Percentiles rank a stretch among this genome's conserved stretches.
These are phyloP conservation scores for Penicillium sp. DNA, from an alignment of 2,329 filamentous ascomycete genomes.

Conservation along the genomic window DNA sequence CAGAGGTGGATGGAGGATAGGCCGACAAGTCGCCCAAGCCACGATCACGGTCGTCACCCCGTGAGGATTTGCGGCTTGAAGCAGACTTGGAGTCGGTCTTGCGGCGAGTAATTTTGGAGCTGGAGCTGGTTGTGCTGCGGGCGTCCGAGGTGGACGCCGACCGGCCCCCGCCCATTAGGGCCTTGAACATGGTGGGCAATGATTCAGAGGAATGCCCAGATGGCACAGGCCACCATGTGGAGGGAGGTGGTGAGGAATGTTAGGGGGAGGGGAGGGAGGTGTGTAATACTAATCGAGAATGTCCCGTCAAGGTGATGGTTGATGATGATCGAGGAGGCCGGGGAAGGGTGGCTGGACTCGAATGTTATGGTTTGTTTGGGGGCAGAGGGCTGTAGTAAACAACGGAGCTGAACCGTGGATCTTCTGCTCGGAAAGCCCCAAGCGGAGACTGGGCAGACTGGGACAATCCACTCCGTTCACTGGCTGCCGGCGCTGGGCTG, in stretches of 20 bases:
- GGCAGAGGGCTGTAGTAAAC: slow-evolving; percentile 26
- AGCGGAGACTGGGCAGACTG: slow-evolving; percentile 2
- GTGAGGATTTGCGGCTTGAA: slow-evolving; percentile 44
- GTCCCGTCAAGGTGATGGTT: slow-evolving; percentile 4
- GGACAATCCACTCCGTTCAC: slow-evolving; percentile 9
- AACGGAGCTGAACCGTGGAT: slow-evolving; percentile 40
- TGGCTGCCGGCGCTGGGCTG: slow-evolving; percentile 7
- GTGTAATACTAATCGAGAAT: slow-evolving; percentile 2
- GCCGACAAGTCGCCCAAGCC: slow-evolving; percentile 39
- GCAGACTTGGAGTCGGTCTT: slow-evolving; percentile 38
- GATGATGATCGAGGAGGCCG: slow-evolving; percentile 10
- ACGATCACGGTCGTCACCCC: slow-evolving; percentile 51
- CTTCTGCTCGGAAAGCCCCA: slow-evolving; percentile 19
- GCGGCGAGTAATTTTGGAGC: slow-evolving; percentile 38
- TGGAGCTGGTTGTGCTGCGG: slow-evolving; percentile 32
- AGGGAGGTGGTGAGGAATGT: slow-evolving; percentile 18
- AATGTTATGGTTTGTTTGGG: slow-evolving; percentile 31
- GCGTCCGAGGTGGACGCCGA: slow-evolving; percentile 37
- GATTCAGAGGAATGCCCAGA: slow-evolving; percentile 28
- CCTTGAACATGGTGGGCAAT: slow-evolving; percentile 43
- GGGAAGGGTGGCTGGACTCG: slow-evolving; percentile 4
- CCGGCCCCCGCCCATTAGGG: slow-evolving; percentile 41
- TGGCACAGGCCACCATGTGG: slow-evolving; percentile 33
- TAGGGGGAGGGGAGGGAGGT: slow-evolving; percentile 5
- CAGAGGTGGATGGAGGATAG: slow-evolving; percentile 29